phyloP scores from a whole-genome alignment of 2,329 filamentous ascomycete genomes.

The Epichloe aotearoae region DNA sequence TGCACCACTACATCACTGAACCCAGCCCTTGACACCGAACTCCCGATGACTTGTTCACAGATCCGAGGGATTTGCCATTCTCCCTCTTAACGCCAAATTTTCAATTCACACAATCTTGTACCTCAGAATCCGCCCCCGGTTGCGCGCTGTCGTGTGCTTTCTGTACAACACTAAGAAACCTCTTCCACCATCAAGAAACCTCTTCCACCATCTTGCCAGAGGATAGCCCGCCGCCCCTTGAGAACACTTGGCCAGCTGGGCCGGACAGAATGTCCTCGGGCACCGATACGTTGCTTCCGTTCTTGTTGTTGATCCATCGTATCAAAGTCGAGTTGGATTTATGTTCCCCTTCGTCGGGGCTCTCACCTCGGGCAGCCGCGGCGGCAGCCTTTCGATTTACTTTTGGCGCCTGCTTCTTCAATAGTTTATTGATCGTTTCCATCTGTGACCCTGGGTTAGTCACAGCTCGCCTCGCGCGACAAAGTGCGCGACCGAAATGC shows the following conservation, averaged over 20 bases:
- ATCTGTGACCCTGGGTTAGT: constrained; percentile 36
- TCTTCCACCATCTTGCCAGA: constrained; percentile 41
- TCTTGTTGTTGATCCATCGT: constrained; percentile 56
- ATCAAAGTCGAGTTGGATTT: constrained; percentile 49
- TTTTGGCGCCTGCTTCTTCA: constrained; percentile 76
- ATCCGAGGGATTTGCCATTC: no score
- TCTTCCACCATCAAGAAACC: constrained; percentile 43
- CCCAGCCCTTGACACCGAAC: no score
- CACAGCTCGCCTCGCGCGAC: neutral
- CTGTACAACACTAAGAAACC: constrained; percentile 25
- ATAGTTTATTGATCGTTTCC: constrained; percentile 82
- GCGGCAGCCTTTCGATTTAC: constrained; percentile 40
- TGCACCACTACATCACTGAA: no score
- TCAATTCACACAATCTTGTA: neutral
- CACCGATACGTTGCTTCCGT: constrained; percentile 49
- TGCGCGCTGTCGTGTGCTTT: neutral
- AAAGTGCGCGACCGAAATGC: neutral
- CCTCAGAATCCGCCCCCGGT: neutral
- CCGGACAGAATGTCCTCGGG: constrained; percentile 54
- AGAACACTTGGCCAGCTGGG: constrained; percentile 49
- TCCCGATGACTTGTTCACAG: no score
- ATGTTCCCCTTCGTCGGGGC: constrained; percentile 31
- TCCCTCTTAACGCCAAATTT: no score
- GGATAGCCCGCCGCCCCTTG: constrained; percentile 16
- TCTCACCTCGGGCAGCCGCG: constrained; percentile 31